phyloP scores from a whole-genome alignment of 2,329 filamentous ascomycete species.

The Fusarium zealandicum region DNA sequence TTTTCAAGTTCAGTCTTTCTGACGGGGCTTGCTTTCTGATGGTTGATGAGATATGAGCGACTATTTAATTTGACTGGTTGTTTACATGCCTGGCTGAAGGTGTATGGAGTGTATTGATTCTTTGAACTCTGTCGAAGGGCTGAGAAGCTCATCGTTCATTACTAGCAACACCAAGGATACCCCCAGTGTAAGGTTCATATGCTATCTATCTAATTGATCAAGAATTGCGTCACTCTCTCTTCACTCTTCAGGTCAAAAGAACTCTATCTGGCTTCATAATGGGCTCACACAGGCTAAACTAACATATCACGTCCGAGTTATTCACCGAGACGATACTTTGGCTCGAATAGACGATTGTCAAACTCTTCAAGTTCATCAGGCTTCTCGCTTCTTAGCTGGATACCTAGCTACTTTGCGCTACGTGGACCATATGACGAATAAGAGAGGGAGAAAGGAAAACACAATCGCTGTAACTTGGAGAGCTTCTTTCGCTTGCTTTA shows the following conservation, averaged over 20 bases:
- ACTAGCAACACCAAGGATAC: neutral
- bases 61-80: neutral
- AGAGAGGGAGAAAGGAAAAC: conserved; percentile 18
- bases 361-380: conserved; percentile 15
- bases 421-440: conserved; percentile 5
- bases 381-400: conserved; percentile 14
- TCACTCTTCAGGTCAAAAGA: neutral
- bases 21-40: neutral
- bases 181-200: neutral
- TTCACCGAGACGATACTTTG: neutral
- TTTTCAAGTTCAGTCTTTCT: neutral
- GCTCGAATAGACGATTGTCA: neutral
- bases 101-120: conserved; percentile 2
- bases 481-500: conserved; percentile 15
- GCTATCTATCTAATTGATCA: neutral
- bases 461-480: conserved; percentile 26
- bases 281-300: too few species aligned
- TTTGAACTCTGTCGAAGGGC: neutral
- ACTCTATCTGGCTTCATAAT: neutral
- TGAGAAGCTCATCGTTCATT: conserved; percentile 7
- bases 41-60: neutral
- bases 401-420: conserved; percentile 11
- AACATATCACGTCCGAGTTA: neutral
- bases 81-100: neutral
- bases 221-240: neutral